Conservation (phyloP, 2,329 filamentous ascomycete genomes). For the Trichoderma semiorbis region DNA sequence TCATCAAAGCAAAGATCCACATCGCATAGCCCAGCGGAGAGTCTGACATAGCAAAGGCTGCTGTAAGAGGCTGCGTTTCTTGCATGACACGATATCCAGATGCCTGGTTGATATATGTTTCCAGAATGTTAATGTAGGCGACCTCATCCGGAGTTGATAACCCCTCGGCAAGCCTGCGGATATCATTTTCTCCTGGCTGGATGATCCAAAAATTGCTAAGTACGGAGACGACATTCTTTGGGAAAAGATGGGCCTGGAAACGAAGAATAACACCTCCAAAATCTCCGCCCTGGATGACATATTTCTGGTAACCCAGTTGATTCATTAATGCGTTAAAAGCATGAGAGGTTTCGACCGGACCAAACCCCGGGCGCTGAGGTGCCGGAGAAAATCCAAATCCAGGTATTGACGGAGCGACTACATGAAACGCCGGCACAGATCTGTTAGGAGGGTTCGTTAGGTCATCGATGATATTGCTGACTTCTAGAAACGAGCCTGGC, state of each 20-base stretch:
- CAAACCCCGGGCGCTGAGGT: background rate
- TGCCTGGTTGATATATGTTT: background rate
- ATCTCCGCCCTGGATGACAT: background rate
- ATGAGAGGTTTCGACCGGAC: background rate
- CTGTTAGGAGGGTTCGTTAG: background rate
- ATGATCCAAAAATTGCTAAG: slow-evolving; percentile 1
- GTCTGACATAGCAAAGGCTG: background rate
- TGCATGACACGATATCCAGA: background rate
- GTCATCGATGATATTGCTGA: background rate
- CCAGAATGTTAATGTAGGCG: background rate
- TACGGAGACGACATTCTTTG: background rate
- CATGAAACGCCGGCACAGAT: background rate
- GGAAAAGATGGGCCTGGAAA: background rate
- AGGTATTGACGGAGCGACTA: background rate
- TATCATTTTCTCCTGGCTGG: background rate
- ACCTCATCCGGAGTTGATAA: background rate
- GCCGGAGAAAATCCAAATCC: slow-evolving; percentile 4
- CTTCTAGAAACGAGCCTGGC: background rate
- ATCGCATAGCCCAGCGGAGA: background rate
- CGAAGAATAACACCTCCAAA: background rate
- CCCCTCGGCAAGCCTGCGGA: background rate
- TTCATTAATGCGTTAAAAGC: background rate
- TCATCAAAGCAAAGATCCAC: background rate
- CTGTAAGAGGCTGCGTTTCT: background rate
- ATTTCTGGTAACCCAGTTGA: background rate